phyloP scores from a whole-genome alignment of 768 basidiomycete species.

The Calocybe indica region DNA sequence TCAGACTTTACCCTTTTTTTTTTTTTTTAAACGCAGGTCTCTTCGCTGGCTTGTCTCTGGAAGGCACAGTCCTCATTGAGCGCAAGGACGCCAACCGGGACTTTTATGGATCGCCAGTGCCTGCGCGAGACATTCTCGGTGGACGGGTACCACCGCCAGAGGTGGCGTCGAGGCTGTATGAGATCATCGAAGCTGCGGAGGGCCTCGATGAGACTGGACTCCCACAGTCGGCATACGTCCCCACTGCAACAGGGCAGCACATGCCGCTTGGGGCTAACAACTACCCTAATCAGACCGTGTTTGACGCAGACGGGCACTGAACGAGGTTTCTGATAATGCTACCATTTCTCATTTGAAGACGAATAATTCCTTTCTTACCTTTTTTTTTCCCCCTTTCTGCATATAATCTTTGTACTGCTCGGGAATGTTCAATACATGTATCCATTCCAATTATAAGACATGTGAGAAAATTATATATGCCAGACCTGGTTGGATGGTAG shows the following conservation, averaged over 20 bases:
- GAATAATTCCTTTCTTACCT: neutral
- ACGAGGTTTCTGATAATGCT: neutral
- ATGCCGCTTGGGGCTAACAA: slow-evolving; percentile 31
- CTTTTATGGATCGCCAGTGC: slow-evolving; percentile 90
- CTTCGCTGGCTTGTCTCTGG: slow-evolving; percentile 90
- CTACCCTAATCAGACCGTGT: slow-evolving; percentile 53
- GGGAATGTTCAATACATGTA: too few relatives aligned
- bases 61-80: slow-evolving; percentile 92
- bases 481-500: neutral
- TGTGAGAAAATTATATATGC: neutral
- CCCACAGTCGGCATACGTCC: slow-evolving; percentile 77
- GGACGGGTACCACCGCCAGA: slow-evolving; percentile 97
- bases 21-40: slow-evolving; percentile 76
- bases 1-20: slow-evolving; percentile 1
- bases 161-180: slow-evolving; percentile 87
- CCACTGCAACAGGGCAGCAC: slow-evolving; percentile 56
- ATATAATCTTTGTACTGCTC: neutral
- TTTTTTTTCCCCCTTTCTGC: neutral
- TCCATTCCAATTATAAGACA: neutral
- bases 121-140: slow-evolving; percentile 85
- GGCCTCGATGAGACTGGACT: slow-evolving; percentile 83
- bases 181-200: slow-evolving; percentile 95
- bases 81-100: slow-evolving; percentile 94
- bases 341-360: neutral
- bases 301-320: slow-evolving; percentile 63